phyloP scores from a whole-genome alignment of 768 basidiomycete genomes.

The Lactifluus hygrophoroides region DNA sequence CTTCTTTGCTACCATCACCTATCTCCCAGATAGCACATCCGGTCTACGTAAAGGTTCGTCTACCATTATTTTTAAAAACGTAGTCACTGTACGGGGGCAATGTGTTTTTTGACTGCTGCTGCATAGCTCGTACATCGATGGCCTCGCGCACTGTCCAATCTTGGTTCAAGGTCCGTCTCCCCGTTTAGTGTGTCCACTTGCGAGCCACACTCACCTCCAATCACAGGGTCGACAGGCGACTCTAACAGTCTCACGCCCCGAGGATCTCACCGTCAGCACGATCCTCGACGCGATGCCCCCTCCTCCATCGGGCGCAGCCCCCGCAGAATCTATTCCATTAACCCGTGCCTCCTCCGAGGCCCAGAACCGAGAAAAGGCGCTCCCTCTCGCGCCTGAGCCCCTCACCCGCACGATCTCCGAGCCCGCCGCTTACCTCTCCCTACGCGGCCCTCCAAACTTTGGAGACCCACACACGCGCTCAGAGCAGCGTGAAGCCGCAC shows the following conservation, averaged over 20 bases:
- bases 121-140: conserved; percentile 14
- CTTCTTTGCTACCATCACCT: conserved; percentile 14
- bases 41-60: conserved; percentile 13
- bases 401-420: conserved; percentile 2
- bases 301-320: background rate
- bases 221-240: conserved; percentile 12
- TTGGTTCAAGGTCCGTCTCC: conserved; percentile 16
- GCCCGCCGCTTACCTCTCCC: background rate
- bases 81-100: too few relatives aligned
- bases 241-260: conserved; percentile 10
- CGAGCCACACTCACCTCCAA: background rate
- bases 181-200: background rate
- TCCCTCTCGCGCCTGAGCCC: conserved; percentile 2
- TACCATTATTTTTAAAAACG: too few relatives aligned
- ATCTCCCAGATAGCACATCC: conserved; percentile 15
- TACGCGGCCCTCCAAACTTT: conserved; percentile 10
- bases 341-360: conserved; percentile 2
- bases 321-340: background rate
- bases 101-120: background rate
- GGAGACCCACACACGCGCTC: conserved; percentile 6
- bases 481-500: conserved; percentile 2
- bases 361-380: conserved; percentile 2
- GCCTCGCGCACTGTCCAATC: conserved; percentile 17
- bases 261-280: background rate
- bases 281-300: conserved; percentile 13